Evolutionary conservation across 805 yeast genomes (phyloP).

Genomic region (Yamadazyma phyllophila): DNA sequence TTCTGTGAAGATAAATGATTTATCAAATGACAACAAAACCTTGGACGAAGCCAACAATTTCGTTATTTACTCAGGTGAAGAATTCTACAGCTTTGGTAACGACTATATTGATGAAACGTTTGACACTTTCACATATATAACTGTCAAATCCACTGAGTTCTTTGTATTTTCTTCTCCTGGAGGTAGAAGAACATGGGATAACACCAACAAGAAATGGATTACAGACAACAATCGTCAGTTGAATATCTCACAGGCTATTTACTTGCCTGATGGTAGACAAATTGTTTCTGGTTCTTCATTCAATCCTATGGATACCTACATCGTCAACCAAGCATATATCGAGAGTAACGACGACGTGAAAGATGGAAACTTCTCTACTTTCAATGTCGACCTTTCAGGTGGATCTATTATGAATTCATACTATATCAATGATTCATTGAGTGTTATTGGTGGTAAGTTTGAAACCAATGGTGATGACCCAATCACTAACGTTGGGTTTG

Average conservation of each 20-base stretch:
- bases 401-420: conserved; percentile 31
- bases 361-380: conserved; percentile 17
- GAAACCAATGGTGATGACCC: conserved; percentile 19
- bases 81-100: conserved; percentile 46
- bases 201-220: conserved; percentile 34
- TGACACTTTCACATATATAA: conserved; percentile 32
- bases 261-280: conserved; percentile 25
- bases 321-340: conserved; percentile 16
- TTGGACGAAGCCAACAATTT: conserved; percentile 28
- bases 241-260: conserved; percentile 27
- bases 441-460: conserved; percentile 63
- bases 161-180: conserved; percentile 35
- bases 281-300: conserved; percentile 36
- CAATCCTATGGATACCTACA: conserved; percentile 29
- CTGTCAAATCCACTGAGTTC: conserved; percentile 39
- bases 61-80: conserved; percentile 34
- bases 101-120: conserved; percentile 20
- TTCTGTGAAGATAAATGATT: conserved; percentile 21
- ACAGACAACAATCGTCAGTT: conserved; percentile 21
- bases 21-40: conserved; percentile 28
- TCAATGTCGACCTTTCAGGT: conserved; percentile 22
- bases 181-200: conserved; percentile 41
- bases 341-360: conserved; percentile 4
- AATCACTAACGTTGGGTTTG: conserved; percentile 28
- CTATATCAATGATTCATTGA: conserved; percentile 47